These are phyloP conservation scores for Sedum album DNA, from an alignment of 164 flowering plant species.

Conservation along the genomic window DNA sequence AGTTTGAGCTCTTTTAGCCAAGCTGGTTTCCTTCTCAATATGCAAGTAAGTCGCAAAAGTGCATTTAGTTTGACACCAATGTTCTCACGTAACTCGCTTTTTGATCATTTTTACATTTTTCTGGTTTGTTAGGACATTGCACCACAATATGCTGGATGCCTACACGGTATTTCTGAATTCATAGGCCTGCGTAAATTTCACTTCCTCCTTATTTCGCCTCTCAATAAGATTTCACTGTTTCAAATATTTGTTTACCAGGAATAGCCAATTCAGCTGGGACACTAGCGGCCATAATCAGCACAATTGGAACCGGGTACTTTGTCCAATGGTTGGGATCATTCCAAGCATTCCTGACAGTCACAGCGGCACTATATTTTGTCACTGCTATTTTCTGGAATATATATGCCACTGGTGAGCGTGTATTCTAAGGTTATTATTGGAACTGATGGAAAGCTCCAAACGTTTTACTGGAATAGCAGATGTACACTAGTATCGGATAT, in stretches of 20 bases:
- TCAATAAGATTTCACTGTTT: not conserved
- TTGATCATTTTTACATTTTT: slow-evolving; percentile 3
- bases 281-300: slow-evolving; percentile 84
- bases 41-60: slow-evolving; percentile 49
- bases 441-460: not conserved
- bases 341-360: slow-evolving; percentile 79
- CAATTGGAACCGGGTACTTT: slow-evolving; percentile 88
- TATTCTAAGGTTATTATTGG: slow-evolving; percentile 26
- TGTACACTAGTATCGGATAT: too few species aligned
- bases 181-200: not conserved
- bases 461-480: not conserved
- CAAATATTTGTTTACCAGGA: slow-evolving; percentile 32
- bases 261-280: slow-evolving; percentile 84
- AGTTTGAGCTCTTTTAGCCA: slow-evolving; percentile 94
- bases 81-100: not conserved
- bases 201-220: not conserved
- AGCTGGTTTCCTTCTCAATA: slow-evolving; percentile 92
- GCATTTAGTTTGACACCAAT: not conserved
- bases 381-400: slow-evolving; percentile 77
- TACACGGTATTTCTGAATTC: slow-evolving; percentile 55
- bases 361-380: slow-evolving; percentile 72
- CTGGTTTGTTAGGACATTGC: slow-evolving; percentile 69
- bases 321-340: slow-evolving; percentile 97
- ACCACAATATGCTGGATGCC: slow-evolving; percentile 83
- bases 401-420: slow-evolving; percentile 81